Base-by-base conservation (phyloP, 164 flowering plant genomes). In the Cinnamomum micranthum region DNA sequence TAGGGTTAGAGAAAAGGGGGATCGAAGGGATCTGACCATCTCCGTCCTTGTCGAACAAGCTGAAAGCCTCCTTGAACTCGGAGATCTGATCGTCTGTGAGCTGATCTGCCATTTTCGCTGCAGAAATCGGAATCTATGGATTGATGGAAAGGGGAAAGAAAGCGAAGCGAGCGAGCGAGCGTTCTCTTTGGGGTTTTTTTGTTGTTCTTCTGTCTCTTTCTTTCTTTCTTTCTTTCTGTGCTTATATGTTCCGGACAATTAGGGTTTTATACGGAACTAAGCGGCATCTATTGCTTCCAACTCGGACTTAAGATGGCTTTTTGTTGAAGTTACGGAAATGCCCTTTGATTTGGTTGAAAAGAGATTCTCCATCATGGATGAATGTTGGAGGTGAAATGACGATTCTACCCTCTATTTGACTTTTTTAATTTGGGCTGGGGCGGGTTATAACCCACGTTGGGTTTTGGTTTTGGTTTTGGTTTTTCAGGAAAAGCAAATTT, bases 41-140 rank as follows among this genome's bases (percentile, higher is more conserved):
- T 24, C 70, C 76, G 15, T 74, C 76, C 71, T 66, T 66, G 64
- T 74, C 69, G 35, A 73, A 65, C 62, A 73, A 73, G 70, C 75
- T 73, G 33, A 73, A 73, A 22, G 75, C 75, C 65, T 74, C 71
- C 64, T 67, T 66, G 62, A 66, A 74, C 25, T 74, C 64, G 15
- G 76, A 66, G 64, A 74, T 74, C 70, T 74, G 71, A 50, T 74
- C 71, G 7, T 74, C 71, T 3, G 70, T 25, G 50, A 74, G 71
- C 64, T 74, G 71, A 65, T 27, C 70, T 13, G 62, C 75, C 75
- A 73, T 73, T 73, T 73, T 41, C 13, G 24, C 7, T 24, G 14
- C 20, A 31, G 27, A 50, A 52, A 15, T 15, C n/a, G 69, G 23
- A 24, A 23, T 6, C 24, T 2, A 50, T 23, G 20, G 17, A 68